Evolutionary conservation across 2,329 filamentous ascomycete species (phyloP), one percentile per base, ranked within the genome.

Genomic region (Aspergillus versicolor): DNA sequence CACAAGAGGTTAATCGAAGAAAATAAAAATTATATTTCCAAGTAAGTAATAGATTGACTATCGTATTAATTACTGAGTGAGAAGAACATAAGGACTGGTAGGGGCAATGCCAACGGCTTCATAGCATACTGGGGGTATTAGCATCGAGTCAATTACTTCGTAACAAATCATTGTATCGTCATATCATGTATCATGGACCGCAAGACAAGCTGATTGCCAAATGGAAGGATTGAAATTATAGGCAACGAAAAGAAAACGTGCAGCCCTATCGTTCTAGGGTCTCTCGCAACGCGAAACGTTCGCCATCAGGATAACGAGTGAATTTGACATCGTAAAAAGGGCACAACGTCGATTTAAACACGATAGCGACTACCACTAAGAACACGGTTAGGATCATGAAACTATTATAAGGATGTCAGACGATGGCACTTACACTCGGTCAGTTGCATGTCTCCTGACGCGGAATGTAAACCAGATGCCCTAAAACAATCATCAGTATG

Each of bases 401-500:
- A n/a, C 5, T 11, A 4, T 13, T 5, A n/a, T 8, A 2, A 4
- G 19, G 8, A 3, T 4, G n/a, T 9, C 5, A 9, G 21, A 21
- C 9, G 5, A 2, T 11, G 8, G 21, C 24, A 65, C 68, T 66
- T 63, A 70, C 68, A 56, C 38, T 52, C 61, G 56, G 42, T 63
- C 61, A 15, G 58, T 56, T 27, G 43, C 56, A 37, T 58, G 45
- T 32, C 61, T 52, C 8, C 63, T 58, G 12, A 64, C 61, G 21
- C 70, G 70, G 65, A 69, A 71, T 17, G 69, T 72, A n/a, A 73
- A 73, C 68, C 70, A 73, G n/a, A 73, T 62, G 13, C 70, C 70
- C 70, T 71, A 38, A 8, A 37, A 15, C 19, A 17, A n/a, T 21
- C 6, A 22, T 68, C 52, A 69, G 59, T 40, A 56, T 45, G 11